Evolutionary conservation across 2,329 filamentous ascomycete genomes (phyloP).

Genomic region (Diaporthe eres): DNA sequence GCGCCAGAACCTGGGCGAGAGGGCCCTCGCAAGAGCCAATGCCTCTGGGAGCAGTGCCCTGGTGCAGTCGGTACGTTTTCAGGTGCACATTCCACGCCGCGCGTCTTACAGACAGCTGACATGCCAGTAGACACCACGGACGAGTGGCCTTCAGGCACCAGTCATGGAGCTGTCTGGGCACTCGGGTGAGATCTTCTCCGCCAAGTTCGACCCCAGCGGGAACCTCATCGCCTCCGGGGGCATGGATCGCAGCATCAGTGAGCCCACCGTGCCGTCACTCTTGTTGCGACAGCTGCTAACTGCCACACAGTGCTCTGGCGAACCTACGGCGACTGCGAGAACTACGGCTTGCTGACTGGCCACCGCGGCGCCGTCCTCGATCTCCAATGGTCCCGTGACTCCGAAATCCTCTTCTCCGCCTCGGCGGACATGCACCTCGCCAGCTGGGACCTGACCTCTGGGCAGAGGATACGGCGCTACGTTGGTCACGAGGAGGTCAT

Average conservation of each 20-base stretch:
- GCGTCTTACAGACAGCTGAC: slow-evolving; percentile 45
- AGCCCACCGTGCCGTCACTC: slow-evolving; percentile 49
- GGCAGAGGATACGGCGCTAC: slow-evolving; percentile 92
- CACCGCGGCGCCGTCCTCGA: slow-evolving; percentile 94
- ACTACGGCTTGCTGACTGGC: slow-evolving; percentile 89
- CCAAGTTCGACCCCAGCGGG: slow-evolving; percentile 90
- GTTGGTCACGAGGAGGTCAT: slow-evolving; percentile 96
- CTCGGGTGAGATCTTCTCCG: slow-evolving; percentile 89
- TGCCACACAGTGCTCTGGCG: slow-evolving; percentile 83
- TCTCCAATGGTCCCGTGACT: slow-evolving; percentile 97
- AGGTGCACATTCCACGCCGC: neutral
- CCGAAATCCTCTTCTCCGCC: slow-evolving; percentile 89
- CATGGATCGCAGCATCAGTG: slow-evolving; percentile 93
- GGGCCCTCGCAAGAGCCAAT: slow-evolving; percentile 66
- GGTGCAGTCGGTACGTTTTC: slow-evolving; percentile 63
- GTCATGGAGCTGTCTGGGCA: slow-evolving; percentile 93
- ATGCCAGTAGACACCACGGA: slow-evolving; percentile 75
- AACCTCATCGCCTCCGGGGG: slow-evolving; percentile 93
- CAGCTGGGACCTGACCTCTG: slow-evolving; percentile 94
- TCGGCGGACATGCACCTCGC: slow-evolving; percentile 94
- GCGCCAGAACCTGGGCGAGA: slow-evolving; percentile 79
- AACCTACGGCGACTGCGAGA: slow-evolving; percentile 92
- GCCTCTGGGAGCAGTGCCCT: slow-evolving; percentile 62
- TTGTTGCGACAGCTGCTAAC: slow-evolving; percentile 19
- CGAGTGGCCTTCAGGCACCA: slow-evolving; percentile 87